Conservation (phyloP, 495 filamentous ascomycete genomes). For the Chaetomidium leptoderma region DNA sequence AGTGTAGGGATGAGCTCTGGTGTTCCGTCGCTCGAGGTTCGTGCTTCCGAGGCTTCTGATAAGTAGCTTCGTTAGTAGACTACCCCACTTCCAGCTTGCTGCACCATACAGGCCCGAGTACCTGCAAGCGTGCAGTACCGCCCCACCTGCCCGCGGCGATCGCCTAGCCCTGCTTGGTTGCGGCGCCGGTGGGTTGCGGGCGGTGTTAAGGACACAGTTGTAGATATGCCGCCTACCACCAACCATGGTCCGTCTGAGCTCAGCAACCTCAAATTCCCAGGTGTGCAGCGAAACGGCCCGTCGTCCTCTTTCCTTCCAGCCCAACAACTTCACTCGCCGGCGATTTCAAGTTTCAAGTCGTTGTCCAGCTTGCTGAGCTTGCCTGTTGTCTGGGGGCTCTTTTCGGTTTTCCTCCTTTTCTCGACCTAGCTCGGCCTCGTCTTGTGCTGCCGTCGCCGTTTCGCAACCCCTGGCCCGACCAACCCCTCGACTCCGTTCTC, state of each 20-base stretch:
- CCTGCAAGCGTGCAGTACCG: constrained; percentile 11
- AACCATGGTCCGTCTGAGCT: constrained; percentile 16
- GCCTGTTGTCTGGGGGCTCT: neutral
- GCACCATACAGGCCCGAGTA: neutral
- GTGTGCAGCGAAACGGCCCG: neutral
- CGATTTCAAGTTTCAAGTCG: neutral
- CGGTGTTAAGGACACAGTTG: constrained; percentile 35
- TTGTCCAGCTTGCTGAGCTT: constrained; percentile 13
- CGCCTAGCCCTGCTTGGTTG: constrained; percentile 12
- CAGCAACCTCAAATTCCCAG: constrained; percentile 22
- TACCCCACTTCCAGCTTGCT: neutral
- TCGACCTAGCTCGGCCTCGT: neutral
- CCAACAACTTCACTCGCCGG: constrained; percentile 10
- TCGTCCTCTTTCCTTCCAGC: neutral
- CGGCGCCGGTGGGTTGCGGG: constrained; percentile 9
- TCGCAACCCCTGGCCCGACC: neutral
- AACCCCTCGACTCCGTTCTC: neutral
- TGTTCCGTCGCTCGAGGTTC: neutral
- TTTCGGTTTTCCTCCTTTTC: neutral
- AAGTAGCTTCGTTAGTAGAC: neutral
- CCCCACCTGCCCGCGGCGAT: constrained; percentile 16
- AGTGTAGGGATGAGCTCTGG: constrained; percentile 2
- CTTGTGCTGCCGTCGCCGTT: neutral
- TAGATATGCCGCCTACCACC: constrained; percentile 25
- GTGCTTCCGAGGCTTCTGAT: neutral